Conservation (phyloP, 148 eudicot genomes). For the Bassia scoparia region DNA sequence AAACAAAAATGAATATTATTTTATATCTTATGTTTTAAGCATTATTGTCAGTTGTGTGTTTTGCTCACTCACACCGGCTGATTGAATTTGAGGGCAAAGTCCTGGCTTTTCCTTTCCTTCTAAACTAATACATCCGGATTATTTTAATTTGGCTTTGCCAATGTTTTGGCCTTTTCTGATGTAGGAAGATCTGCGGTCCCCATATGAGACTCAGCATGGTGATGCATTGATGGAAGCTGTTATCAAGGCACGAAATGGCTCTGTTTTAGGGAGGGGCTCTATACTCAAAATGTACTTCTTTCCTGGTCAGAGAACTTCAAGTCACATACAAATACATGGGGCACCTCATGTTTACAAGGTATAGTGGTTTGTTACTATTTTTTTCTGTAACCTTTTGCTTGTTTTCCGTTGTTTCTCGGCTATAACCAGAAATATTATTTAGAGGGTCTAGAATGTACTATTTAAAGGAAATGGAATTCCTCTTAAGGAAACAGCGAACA, state of each 20-base stretch:
- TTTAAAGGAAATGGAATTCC: neutral
- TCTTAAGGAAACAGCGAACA: neutral
- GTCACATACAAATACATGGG: slow-evolving; percentile 80
- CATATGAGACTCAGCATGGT: slow-evolving; percentile 88
- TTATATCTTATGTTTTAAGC: too few relatives aligned
- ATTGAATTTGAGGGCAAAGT: too few relatives aligned
- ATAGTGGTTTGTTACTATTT: slow-evolving; percentile 15
- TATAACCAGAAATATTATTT: neutral
- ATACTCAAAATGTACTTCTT: slow-evolving; percentile 97
- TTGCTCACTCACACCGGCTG: too few relatives aligned
- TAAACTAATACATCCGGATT: neutral
- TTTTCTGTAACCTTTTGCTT: neutral
- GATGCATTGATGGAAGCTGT: slow-evolving; percentile 97
- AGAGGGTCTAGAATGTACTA: neutral
- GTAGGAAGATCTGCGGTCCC: slow-evolving; percentile 82
- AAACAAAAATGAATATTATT: neutral
- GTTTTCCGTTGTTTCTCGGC: neutral
- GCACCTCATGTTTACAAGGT: slow-evolving; percentile 97
- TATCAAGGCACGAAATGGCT: slow-evolving; percentile 84
- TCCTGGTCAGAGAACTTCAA: slow-evolving; percentile 96
- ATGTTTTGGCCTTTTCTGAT: slow-evolving; percentile 23
- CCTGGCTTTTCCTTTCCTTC: neutral
- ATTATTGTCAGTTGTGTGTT: too few relatives aligned
- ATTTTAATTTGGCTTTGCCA: neutral
- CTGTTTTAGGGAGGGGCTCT: slow-evolving; percentile 90